Conservation (phyloP, 1,284 basidiomycete species). For the Austroboletus novae-zelandiae region DNA sequence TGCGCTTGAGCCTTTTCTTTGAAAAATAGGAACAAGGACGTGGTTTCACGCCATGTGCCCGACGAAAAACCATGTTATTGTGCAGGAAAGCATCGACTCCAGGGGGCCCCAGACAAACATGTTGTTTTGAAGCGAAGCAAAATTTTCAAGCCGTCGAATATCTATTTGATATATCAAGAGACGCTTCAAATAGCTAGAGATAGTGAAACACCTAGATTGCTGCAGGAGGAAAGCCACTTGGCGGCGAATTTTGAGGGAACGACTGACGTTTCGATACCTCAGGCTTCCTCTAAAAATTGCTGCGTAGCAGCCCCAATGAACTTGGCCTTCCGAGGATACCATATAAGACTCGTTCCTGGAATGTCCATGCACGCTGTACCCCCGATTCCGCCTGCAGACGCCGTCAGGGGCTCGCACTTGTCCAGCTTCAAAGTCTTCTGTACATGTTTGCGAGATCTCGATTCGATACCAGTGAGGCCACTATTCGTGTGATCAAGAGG, state of each 20-base stretch:
- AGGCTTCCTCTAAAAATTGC: slow-evolving; percentile 7
- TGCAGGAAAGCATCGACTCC: slow-evolving; percentile 13
- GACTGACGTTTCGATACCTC: background rate
- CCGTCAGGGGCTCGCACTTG: slow-evolving; percentile 10
- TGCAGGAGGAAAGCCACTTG: background rate
- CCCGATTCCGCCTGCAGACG: slow-evolving; percentile 10
- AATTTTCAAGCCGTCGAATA: slow-evolving; percentile 13
- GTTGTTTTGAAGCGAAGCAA: slow-evolving; percentile 13
- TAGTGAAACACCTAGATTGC: slow-evolving; percentile 3
- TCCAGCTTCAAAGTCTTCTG: slow-evolving; percentile 12
- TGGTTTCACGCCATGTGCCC: slow-evolving; percentile 7
- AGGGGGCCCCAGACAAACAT: slow-evolving; percentile 20
- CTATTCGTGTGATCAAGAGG: slow-evolving; percentile 15
- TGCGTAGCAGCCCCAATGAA: slow-evolving; percentile 18
- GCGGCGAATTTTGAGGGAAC: background rate
- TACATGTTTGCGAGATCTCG: slow-evolving; percentile 1
- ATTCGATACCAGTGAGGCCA: slow-evolving; percentile 13
- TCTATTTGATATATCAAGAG: slow-evolving; percentile 15
- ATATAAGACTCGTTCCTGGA: slow-evolving; percentile 22
- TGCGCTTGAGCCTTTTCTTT: background rate
- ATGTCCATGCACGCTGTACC: slow-evolving; percentile 19
- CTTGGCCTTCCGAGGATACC: slow-evolving; percentile 19
- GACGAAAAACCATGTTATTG: slow-evolving; percentile 9
- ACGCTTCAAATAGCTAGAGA: slow-evolving; percentile 13
- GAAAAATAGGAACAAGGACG: slow-evolving; percentile 8